Percentiles rank a stretch among this genome's conserved stretches.
Evolutionary conservation across 148 eudicot genomes (phyloP).

Genomic region (Rhododendron ferrugineum): DNA sequence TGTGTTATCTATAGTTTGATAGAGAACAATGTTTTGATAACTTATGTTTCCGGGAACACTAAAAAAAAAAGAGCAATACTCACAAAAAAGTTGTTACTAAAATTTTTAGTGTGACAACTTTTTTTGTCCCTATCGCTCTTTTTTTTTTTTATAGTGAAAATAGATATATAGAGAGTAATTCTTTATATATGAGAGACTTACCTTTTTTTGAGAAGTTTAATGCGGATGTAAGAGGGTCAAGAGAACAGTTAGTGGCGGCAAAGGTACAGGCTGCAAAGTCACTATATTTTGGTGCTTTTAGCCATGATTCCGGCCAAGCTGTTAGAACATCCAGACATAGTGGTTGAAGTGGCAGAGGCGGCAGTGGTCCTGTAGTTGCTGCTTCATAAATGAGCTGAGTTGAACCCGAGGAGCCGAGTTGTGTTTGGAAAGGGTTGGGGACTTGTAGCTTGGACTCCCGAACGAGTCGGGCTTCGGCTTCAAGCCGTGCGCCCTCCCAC

Average conservation of each 20-base stretch:
- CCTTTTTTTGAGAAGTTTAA: neutral
- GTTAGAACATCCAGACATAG: constrained; percentile 27
- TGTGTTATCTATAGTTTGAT: no score
- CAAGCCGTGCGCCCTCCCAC: constrained; percentile 42
- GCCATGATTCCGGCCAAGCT: constrained; percentile 18
- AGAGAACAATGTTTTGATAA: no score
- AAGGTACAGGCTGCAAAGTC: neutral
- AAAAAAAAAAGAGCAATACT: no score
- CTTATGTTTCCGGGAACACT: no score
- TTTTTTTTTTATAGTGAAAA: no score
- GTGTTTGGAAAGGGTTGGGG: neutral
- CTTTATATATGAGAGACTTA: neutral
- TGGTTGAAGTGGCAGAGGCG: constrained; percentile 10
- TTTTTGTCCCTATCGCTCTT: no score
- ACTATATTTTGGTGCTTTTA: neutral
- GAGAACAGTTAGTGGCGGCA: neutral
- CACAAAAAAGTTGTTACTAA: no score
- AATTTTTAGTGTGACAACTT: no score
- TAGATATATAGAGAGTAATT: neutral
- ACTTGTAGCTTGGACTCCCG: constrained; percentile 13
- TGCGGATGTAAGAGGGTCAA: neutral
- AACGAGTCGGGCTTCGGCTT: constrained; percentile 38
- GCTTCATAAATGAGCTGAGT: neutral
- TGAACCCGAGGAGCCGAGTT: neutral
- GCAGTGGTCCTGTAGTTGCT: neutral